Conservation (phyloP, 2,329 filamentous ascomycete genomes). For the Aspergillus sp. region DNA sequence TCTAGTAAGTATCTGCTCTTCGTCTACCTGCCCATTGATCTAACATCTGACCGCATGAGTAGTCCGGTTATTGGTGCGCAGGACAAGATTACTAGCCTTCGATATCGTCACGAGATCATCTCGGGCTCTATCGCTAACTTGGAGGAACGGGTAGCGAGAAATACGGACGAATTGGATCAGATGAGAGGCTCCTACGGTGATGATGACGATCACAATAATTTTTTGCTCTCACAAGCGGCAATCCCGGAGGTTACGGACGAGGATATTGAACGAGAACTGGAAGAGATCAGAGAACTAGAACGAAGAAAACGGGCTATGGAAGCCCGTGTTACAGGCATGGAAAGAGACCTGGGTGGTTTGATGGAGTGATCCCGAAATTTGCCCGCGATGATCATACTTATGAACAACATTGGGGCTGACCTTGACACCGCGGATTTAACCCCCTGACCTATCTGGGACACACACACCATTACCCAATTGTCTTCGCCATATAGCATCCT, state of each 20-base stretch:
- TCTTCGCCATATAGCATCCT: too few relatives aligned
- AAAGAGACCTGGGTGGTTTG: constrained; percentile 59
- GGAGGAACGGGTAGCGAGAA: constrained; percentile 70
- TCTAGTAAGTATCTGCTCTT: constrained; percentile 54
- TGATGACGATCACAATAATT: constrained; percentile 48
- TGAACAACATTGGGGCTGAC: neutral
- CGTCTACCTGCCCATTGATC: neutral
- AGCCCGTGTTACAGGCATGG: constrained; percentile 60
- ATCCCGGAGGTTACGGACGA: constrained; percentile 32
- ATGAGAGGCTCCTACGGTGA: constrained; percentile 58
- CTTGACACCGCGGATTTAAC: neutral
- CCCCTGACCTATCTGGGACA: neutral
- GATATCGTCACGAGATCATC: constrained; percentile 64
- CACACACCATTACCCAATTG: too few relatives aligned
- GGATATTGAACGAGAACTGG: constrained; percentile 41
- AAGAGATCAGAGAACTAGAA: constrained; percentile 56
- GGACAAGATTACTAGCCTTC: constrained; percentile 67
- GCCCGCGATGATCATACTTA: too few relatives aligned
- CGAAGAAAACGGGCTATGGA: constrained; percentile 56
- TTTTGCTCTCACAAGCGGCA: constrained; percentile 20
- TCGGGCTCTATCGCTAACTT: constrained; percentile 70
- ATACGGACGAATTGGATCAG: constrained; percentile 63
- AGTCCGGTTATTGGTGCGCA: constrained; percentile 68
- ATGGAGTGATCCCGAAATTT: constrained; percentile 37
- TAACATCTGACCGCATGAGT: constrained; percentile 9